These are phyloP conservation scores for Cornus controversa DNA, from an alignment of 148 eudicot species.

Conservation along the genomic window DNA sequence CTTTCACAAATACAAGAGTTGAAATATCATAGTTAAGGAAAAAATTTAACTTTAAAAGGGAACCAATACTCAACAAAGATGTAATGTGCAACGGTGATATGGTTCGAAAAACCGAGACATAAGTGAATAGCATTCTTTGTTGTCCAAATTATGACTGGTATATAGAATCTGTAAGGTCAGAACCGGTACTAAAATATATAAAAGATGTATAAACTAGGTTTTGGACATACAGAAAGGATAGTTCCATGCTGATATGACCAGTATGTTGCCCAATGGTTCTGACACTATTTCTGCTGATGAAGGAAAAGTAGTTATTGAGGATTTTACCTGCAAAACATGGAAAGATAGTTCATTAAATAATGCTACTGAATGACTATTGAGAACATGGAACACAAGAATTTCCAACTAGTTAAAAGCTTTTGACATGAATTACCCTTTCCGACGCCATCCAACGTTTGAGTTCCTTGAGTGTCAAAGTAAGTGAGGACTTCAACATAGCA, in stretches of 20 bases:
- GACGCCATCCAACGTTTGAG: slow-evolving; percentile 53
- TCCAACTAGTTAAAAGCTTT: neutral
- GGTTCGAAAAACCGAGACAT: neutral
- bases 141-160: too few relatives aligned
- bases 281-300: slow-evolving; percentile 64
- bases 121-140: neutral
- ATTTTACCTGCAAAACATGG: slow-evolving; percentile 35
- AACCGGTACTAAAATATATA: neutral
- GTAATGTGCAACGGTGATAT: neutral
- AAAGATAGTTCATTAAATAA: neutral
- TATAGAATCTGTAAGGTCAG: neutral
- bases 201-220: neutral
- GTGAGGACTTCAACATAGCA: slow-evolving; percentile 25
- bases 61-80: neutral
- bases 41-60: neutral
- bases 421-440: slow-evolving; percentile 38
- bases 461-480: slow-evolving; percentile 40
- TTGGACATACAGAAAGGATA: slow-evolving; percentile 74
- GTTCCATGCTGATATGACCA: slow-evolving; percentile 81
- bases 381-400: neutral
- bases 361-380: neutral
- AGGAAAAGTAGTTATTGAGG: slow-evolving; percentile 38
- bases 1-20: neutral
- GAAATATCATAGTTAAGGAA: neutral
- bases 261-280: slow-evolving; percentile 62